Evolutionary conservation across 1,284 basidiomycete genomes (phyloP).

Genomic region (Naganishia albida): DNA sequence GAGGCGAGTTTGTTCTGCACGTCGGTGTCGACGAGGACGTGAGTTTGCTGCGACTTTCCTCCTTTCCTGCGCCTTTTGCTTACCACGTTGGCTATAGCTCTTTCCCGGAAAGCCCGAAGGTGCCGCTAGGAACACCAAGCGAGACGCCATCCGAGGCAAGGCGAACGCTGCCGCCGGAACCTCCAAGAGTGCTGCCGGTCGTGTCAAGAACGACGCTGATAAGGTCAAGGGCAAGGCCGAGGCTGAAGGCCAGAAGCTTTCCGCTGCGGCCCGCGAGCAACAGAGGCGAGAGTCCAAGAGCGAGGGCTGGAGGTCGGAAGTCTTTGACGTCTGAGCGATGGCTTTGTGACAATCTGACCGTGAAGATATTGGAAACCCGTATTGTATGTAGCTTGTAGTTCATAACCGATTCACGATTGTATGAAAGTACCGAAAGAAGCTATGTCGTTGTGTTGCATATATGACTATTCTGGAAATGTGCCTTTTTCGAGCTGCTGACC

Average conservation of each 20-base stretch:
- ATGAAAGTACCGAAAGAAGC: not conserved
- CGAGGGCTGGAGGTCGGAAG: conserved; percentile 54
- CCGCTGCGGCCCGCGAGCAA: conserved; percentile 44
- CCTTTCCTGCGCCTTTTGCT: not conserved
- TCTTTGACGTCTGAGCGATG: conserved; percentile 41
- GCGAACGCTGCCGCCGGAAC: conserved; percentile 36
- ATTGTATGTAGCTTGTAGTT: not conserved
- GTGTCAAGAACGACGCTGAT: conserved; percentile 45
- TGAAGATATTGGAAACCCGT: not conserved
- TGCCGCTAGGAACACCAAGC: conserved; percentile 44
- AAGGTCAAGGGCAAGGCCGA: conserved; percentile 48
- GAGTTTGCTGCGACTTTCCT: conserved; percentile 31
- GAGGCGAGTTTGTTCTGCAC: conserved; percentile 56
- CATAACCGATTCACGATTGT: conserved; percentile 16
- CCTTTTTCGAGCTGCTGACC: not conserved
- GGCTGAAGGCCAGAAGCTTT: conserved; percentile 47
- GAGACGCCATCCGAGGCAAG: conserved; percentile 43
- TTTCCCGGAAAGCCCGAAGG: conserved; percentile 53
- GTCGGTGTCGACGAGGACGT: conserved; percentile 56
- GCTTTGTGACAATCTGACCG: not conserved
- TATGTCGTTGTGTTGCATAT: not conserved
- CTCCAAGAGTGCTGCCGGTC: conserved; percentile 41
- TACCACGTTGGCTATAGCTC: conserved; percentile 38
- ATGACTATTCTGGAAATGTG: not conserved
- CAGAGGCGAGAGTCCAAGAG: conserved; percentile 47